phyloP scores from a whole-genome alignment of 164 flowering plant species.

The Vitis amurensis region DNA sequence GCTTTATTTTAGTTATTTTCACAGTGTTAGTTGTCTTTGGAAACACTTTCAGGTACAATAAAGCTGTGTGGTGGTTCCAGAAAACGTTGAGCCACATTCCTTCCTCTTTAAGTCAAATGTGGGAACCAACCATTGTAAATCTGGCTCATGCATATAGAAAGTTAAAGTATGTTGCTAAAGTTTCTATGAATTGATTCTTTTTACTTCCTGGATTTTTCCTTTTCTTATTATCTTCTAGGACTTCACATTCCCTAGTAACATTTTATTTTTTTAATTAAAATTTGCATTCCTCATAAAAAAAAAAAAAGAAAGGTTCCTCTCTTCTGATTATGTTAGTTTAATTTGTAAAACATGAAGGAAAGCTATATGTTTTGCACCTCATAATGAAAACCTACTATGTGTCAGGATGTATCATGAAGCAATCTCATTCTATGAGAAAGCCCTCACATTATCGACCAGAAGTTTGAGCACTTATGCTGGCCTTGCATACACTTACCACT shows the following conservation, averaged over 20 bases:
- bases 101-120: conserved; percentile 73
- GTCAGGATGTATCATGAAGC: conserved; percentile 83
- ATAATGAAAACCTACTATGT: conserved; percentile 4
- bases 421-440: conserved; percentile 80
- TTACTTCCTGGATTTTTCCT: neutral
- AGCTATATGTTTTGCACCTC: too few species aligned
- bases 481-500: conserved; percentile 92
- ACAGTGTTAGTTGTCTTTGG: conserved; percentile 1
- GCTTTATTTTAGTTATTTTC: neutral
- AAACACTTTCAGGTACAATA: conserved; percentile 64
- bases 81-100: conserved; percentile 74
- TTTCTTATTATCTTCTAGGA: neutral
- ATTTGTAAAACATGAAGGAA: too few species aligned
- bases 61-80: conserved; percentile 86
- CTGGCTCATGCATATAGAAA: conserved; percentile 92
- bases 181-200: neutral
- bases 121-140: conserved; percentile 96
- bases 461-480: conserved; percentile 95
- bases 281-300: neutral
- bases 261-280: too few species aligned
- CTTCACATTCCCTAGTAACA: neutral
- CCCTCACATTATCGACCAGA: conserved; percentile 84
- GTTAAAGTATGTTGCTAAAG: conserved; percentile 53
- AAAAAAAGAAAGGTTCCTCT: neutral
- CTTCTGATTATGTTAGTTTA: neutral